phyloP scores from a whole-genome alignment of 352 stramenopile genomes.

The Pythium volutum region DNA sequence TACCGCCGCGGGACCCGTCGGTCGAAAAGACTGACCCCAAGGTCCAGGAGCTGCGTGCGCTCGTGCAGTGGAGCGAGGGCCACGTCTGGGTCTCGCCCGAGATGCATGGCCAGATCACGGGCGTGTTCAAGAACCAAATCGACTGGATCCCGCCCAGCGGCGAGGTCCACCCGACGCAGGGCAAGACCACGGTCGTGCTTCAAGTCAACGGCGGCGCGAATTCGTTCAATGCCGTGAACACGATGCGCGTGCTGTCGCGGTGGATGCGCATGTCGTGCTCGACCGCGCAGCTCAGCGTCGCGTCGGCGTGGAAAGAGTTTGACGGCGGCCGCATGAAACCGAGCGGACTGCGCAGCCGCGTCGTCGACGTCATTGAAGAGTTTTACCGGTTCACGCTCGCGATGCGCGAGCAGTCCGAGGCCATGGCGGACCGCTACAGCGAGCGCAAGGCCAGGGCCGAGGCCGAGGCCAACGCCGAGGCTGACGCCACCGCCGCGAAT shows the following conservation, averaged over 20 bases:
- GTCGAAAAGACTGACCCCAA: conserved; percentile 51
- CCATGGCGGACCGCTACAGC: conserved; percentile 28
- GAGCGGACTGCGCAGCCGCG: conserved; percentile 38
- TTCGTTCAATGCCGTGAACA: conserved; percentile 67
- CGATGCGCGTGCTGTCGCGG: conserved; percentile 39
- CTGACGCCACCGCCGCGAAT: conserved; percentile 9
- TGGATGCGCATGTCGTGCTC: conserved; percentile 73
- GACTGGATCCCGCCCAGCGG: conserved; percentile 63
- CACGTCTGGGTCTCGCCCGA: conserved; percentile 62
- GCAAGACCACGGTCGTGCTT: conserved; percentile 39
- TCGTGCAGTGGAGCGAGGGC: conserved; percentile 62
- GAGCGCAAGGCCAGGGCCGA: conserved; percentile 25
- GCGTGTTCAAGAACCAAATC: conserved; percentile 76
- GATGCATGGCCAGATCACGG: conserved; percentile 62
- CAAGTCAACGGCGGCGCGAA: conserved; percentile 46
- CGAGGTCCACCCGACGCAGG: conserved; percentile 53
- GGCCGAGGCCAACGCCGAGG: conserved; percentile 13
- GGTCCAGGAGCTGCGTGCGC: conserved; percentile 52
- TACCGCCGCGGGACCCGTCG: conserved; percentile 52
- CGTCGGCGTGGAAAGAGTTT: conserved; percentile 68
- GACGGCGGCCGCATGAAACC: conserved; percentile 55
- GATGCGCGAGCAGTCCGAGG: conserved; percentile 32
- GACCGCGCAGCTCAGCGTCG: conserved; percentile 49
- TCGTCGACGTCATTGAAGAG: conserved; percentile 64
- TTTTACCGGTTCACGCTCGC: conserved; percentile 60